These are phyloP conservation scores for Trametes meyenii DNA, from an alignment of 768 basidiomycete species.

Conservation along the genomic window DNA sequence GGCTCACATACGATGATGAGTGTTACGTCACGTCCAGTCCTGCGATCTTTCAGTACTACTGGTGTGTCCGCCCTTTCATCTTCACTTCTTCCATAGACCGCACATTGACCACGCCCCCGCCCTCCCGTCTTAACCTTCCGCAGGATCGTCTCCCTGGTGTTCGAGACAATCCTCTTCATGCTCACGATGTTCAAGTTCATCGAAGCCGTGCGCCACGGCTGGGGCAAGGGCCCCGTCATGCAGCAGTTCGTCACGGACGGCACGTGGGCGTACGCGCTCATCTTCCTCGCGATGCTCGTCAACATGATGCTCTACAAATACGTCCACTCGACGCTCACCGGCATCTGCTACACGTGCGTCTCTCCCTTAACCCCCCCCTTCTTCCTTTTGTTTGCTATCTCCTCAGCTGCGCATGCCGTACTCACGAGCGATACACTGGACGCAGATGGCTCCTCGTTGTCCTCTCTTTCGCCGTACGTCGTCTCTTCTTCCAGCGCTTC, in stretches of 20 bases:
- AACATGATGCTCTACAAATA: conserved; percentile 31
- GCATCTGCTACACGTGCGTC: conserved; percentile 33
- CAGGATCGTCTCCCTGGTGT: conserved; percentile 30
- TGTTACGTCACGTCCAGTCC: conserved; percentile 32
- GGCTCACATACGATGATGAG: conserved; percentile 25
- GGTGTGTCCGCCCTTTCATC: conserved; percentile 13
- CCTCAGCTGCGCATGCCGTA: background rate
- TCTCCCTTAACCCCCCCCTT: background rate
- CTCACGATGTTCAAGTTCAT: conserved; percentile 30
- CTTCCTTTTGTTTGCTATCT: background rate
- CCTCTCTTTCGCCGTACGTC: conserved; percentile 29
- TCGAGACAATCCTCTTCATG: conserved; percentile 32
- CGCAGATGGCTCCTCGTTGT: conserved; percentile 33
- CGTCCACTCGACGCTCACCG: conserved; percentile 30
- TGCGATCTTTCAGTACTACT: conserved; percentile 27
- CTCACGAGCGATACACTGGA: background rate
- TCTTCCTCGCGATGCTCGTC: conserved; percentile 31
- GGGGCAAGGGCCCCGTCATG: conserved; percentile 31
- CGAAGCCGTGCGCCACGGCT: conserved; percentile 25
- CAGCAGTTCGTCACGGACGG: conserved; percentile 31
- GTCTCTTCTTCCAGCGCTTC: background rate
- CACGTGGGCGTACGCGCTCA: conserved; percentile 34
- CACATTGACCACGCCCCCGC: background rate
- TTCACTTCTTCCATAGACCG: background rate
- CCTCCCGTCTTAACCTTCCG: too few species aligned